A percentile compares a stretch with the other conserved stretches of the same genome.
Conservation (phyloP, 805 yeast genomes). For the Debaryomyces castellii region DNA sequence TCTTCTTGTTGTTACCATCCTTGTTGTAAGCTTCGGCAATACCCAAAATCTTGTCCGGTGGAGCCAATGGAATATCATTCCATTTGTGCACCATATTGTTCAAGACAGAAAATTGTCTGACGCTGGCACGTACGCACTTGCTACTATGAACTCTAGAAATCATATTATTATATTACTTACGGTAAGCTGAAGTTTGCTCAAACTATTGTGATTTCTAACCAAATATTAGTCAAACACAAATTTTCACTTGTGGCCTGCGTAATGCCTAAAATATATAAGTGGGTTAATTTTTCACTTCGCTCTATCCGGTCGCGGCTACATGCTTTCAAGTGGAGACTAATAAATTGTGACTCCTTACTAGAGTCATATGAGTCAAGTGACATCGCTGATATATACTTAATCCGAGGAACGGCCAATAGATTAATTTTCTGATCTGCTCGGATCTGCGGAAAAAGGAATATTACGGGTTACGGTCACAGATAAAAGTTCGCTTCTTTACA, state of each 20-base stretch:
- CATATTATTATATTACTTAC: slow-evolving; percentile 1
- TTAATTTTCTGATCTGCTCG: background rate
- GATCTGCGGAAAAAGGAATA: slow-evolving; percentile 1
- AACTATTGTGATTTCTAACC: background rate
- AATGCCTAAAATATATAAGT: background rate
- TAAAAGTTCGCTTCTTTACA: too few species aligned
- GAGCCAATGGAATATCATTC: slow-evolving; percentile 50
- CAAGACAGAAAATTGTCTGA: slow-evolving; percentile 9
- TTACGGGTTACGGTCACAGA: background rate
- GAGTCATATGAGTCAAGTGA: slow-evolving; percentile 2
- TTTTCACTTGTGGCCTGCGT: background rate
- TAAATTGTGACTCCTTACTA: background rate
- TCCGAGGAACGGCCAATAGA: slow-evolving; percentile 1
- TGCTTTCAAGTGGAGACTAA: background rate
- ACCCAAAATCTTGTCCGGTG: slow-evolving; percentile 86
- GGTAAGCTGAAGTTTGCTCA: background rate
- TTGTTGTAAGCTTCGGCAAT: slow-evolving; percentile 70
- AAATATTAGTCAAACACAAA: background rate
- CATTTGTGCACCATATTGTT: slow-evolving; percentile 14
- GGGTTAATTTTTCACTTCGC: slow-evolving; percentile 2
- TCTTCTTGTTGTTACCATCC: slow-evolving; percentile 59
- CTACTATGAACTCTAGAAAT: slow-evolving; percentile 6
- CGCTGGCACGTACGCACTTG: slow-evolving; percentile 3
- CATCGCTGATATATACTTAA: background rate
- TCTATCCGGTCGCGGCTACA: slow-evolving; percentile 1